Base-by-base conservation (phyloP, 495 filamentous ascomycete genomes). In the Xylaria curta region DNA sequence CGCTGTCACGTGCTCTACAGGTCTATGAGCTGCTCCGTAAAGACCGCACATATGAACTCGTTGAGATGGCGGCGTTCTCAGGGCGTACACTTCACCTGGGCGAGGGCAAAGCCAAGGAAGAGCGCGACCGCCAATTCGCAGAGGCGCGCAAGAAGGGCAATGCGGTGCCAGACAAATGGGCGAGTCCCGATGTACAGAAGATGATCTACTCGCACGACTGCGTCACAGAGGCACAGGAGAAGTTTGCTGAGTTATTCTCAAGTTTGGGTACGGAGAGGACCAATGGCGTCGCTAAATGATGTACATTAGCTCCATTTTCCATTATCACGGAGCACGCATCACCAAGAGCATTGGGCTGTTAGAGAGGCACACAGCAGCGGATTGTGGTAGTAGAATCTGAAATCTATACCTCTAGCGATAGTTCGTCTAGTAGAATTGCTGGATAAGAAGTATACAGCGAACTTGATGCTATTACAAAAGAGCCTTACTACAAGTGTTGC, bases 81-180 rank as follows among this genome's bases (percentile, higher is more conserved):
- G 91, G 92, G 3, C 83, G 91, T 44, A 86, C 85, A 13, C 82
- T 95, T 79, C 92, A 94, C 81, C 81, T 95, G 53, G 92, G 91
- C 46, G 91, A 91, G 66, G 92, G 93, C 68, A 87, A 87, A 70
- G 91, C 90, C 54, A 91, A 92, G 82, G 91, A 91, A 82, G 89
- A 93, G 83, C 83, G 93, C 12, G 93, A 95, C 81, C 85, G 85
- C 79, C 85, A 88, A 76, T 94, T 95, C 80, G 86, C 84, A 17
- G 87, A 86, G 65, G 80, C 89, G 70, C 89, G 87, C 76, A 80
- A 84, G 72, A 88, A 89, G 79, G 87, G 89, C 6, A 77, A 77
- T 40, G 73, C 79, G n/a, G 83, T 87, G 72, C 91, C 92, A 13
- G 92, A 95, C 82, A 92, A 93, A 83, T 95, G 92, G 93, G 92